Evolutionary conservation across 1,284 basidiomycete genomes (phyloP).

Genomic region (Malassezia equina): DNA sequence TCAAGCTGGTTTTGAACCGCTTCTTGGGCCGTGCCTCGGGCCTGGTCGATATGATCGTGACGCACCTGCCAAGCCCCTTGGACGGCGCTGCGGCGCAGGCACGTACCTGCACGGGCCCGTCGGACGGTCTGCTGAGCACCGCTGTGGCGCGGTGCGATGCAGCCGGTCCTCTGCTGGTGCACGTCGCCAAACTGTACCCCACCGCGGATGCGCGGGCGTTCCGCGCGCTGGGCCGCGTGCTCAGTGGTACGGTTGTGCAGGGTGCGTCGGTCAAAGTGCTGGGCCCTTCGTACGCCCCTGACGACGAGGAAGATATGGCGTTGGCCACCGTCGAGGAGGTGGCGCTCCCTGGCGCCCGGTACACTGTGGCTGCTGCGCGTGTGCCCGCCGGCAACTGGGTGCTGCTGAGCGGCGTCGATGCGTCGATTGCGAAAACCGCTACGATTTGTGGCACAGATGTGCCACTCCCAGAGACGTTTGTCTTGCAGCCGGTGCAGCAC

Average conservation of each 20-base stretch:
- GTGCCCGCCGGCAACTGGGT: conserved; percentile 86
- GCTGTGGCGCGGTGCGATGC: conserved; percentile 74
- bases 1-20: conserved; percentile 84
- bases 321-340: conserved; percentile 73
- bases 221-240: conserved; percentile 84
- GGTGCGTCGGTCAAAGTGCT: conserved; percentile 86
- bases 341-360: conserved; percentile 84
- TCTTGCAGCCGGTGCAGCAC: conserved; percentile 89
- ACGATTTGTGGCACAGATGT: conserved; percentile 55
- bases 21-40: conserved; percentile 83
- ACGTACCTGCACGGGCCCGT: conserved; percentile 26
- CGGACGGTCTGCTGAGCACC: conserved; percentile 50
- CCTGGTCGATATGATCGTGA: conserved; percentile 79
- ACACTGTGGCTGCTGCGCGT: conserved; percentile 76
- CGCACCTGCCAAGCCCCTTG: conserved; percentile 75
- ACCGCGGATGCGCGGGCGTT: conserved; percentile 92
- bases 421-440: conserved; percentile 87
- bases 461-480: conserved; percentile 66
- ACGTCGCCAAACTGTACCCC: conserved; percentile 86
- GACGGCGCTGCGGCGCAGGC: conserved; percentile 61
- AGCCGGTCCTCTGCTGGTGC: conserved; percentile 79
- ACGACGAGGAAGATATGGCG: conserved; percentile 97
- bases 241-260: conserved; percentile 77
- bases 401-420: conserved; percentile 80
- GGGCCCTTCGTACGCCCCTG: conserved; percentile 89